Evolutionary conservation across 1,284 basidiomycete genomes (phyloP), one percentile per base, ranked within the genome.

Genomic region (Apiotrichum porosum): DNA sequence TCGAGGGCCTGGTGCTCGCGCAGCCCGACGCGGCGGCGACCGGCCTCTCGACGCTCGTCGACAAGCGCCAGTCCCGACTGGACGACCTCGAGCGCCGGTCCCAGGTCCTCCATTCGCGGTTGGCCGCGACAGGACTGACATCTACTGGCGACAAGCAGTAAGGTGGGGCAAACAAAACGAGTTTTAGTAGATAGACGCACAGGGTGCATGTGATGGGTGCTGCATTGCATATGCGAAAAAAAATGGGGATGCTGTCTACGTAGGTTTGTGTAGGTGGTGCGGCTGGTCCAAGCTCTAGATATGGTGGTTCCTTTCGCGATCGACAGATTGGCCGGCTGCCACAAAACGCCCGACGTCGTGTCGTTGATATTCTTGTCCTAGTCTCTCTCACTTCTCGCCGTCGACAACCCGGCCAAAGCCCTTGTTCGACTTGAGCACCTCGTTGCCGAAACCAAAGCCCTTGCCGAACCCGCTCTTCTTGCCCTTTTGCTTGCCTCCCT

Each of bases 31-130:
- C 58, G 3, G 65, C 71, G 0, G 66, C 67, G 42, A 57, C 75
- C 12, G 78, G 77, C 28, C 73, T 81, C 19, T 76, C 76, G 31
- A 73, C 77, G 35, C 66, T 80, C 24, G 71, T 76, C 6, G 51
- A 49, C 19, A 69, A 68, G 50, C 55, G 78, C 39, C 51, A 63
- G 51, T 65, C 66, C 23, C 77, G 82, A 48, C 70, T 85, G 15
- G 73, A 68, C 35, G 67, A 69, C 26, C 60, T 84, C 17, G 66
- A 76, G 40, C 73, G 74, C 18, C 77, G 81, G 26, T 54, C 75
- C 6, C 52, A 32, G 14, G 23, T 31, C 31, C 31, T 42, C 12
- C 41, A 18, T 5, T 31, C 31, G 15, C 41, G 41, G 9, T 14
- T 42, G 6, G 22, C 18, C 10, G 30, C 32, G 41, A 42, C 41